Conservation (phyloP, 179 eudicot genomes). For the Pouteria campechiana region DNA sequence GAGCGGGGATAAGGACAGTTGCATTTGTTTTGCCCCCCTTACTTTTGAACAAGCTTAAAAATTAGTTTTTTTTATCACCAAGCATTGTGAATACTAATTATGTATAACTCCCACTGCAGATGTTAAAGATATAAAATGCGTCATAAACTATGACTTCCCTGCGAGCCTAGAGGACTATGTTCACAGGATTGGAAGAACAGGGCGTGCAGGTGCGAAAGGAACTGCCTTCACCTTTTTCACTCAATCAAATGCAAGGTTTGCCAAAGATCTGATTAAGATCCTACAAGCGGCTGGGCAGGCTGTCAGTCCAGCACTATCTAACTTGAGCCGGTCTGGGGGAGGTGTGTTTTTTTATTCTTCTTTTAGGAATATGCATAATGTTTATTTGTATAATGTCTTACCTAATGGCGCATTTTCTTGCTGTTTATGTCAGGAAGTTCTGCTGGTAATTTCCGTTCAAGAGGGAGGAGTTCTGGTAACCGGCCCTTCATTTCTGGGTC, state of each 20-base stretch:
- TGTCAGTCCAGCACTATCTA: constrained; percentile 59
- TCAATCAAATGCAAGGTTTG: constrained; percentile 75
- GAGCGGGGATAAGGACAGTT: constrained; percentile 88
- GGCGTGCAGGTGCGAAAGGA: constrained; percentile 96
- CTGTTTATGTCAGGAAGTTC: constrained; percentile 20
- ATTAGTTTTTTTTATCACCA: neutral
- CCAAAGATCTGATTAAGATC: constrained; percentile 76
- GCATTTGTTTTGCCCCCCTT: constrained; percentile 9
- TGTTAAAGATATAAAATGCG: constrained; percentile 95
- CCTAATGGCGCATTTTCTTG: neutral
- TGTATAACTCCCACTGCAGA: constrained; percentile 24
- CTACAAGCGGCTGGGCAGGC: constrained; percentile 93
- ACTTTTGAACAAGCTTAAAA: neutral
- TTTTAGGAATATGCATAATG: neutral
- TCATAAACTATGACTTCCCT: constrained; percentile 92
- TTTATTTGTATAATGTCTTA: neutral
- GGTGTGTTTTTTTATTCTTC: neutral
- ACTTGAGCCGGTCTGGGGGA: constrained; percentile 63
- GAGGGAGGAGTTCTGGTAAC: constrained; percentile 91
- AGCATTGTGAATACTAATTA: neutral
- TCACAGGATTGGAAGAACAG: constrained; percentile 96
- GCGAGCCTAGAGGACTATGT: constrained; percentile 93
- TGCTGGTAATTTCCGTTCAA: constrained; percentile 62
- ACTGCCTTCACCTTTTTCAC: constrained; percentile 89
- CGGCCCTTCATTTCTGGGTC: constrained; percentile 57